Base-by-base conservation (phyloP, 495 filamentous ascomycete species). In the Copromyces sp. region DNA sequence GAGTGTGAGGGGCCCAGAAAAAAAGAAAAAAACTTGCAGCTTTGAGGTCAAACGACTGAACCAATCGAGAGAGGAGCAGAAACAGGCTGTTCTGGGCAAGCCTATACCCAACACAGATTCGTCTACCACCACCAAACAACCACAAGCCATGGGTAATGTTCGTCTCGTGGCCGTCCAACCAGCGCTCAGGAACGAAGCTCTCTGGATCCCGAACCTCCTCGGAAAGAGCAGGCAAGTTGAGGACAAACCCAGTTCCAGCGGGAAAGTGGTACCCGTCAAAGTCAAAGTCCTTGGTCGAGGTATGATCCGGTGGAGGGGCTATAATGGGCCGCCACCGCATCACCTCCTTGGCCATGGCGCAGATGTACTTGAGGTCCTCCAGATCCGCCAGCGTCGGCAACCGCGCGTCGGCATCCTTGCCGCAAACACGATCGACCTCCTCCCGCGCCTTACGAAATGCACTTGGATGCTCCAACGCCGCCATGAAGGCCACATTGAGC, bases 311-410 rank as follows among this genome's bases (percentile, higher is more conserved):
- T 12, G 72, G 47, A 11, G 76, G 24, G 17, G 73, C 41, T 14
- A 83, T 75, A n/a, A 77, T 81, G n/a, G 88, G 87, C 24, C 85
- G 75, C 88, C 88, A 90, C 53, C 88, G 80, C 32, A 89, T 78
- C 16, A 83, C 83, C 75, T 90, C 88, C 73, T 87, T 89, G 65
- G 84, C 80, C 39, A 88, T 77, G 4, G 84, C 84, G 45, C 69
- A 77, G 68, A 80, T 82, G 72, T 89, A 89, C 8, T 84, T 85
- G 44, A 88, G 78, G 44, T 79, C 78, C 12, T 77, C 71, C 71
- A 84, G 75, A 76, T 89, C 87, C 16, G 77, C 79, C 77, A 87
- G 83, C 68, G 72, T 68, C 6, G 84, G 84, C 6, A 86, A 79
- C 3, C 84, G 76, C 2, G 39, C 68, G 20, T 47, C 32, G 24